Base-by-base conservation (phyloP, 2,329 filamentous ascomycete genomes). In the Scleromitrula shiraiana region DNA sequence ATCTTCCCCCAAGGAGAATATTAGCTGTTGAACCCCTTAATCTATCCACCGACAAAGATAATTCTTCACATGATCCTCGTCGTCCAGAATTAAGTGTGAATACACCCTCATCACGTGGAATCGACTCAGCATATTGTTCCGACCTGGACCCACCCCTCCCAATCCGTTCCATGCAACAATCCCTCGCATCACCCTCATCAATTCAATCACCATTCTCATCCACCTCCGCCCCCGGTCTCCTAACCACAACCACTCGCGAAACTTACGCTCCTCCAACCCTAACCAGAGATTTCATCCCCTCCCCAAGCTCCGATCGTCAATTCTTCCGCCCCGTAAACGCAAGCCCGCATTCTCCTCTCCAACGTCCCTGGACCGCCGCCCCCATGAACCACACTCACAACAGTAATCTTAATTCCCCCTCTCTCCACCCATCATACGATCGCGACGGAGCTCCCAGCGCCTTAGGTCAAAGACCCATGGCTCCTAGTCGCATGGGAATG, bases 301-400 rank as follows among this genome's bases (percentile, higher is more conserved):
- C 58, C 3, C 75, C 75, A 2, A 67, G 68, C 15, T 76, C 74
- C 0, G 75, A 78, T 17, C 67, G 55, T 45, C 78, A 82, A 53
- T 75, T 71, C 55, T 83, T 81, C 63, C 75, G 74, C 9, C 79
- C 80, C 0, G 78, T 83, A 2, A 74, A 74, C 37, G 79, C 79
- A 12, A 80, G 74, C 37, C 79, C 79, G 3, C 75, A 83, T 55
- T 83, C 79, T 5, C 79, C 80, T 10, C 65, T 83, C 1, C 79
- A 82, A 53, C 50, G 62, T 19, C 62, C 62, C 7, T 64, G 62
- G 62, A 64, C 62, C 15, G 62, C 62, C 1, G 59, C 55, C 1
- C 60, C 58, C 2, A 23, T 32, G 7, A 57, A 61, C n/a, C 58
- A 58, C 5, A 55, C 50, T 30, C n/a, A n/a, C n/a, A n/a, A n/a